Base-by-base conservation (phyloP, 352 stramenopile genomes). In the Phytopythium helicoides region DNA sequence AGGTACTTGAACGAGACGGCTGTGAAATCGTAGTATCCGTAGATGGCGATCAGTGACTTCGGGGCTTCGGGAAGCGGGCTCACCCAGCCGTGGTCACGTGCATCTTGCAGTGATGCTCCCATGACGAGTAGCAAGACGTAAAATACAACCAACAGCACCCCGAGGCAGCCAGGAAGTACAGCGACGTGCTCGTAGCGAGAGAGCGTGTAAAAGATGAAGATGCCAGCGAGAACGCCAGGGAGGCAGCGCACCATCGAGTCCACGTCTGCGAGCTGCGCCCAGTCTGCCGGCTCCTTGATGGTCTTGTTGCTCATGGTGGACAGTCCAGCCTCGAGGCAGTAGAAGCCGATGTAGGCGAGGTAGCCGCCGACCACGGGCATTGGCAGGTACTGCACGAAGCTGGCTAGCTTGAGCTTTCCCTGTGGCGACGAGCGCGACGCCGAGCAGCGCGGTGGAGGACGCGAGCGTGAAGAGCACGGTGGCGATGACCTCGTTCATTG, bases 301-400 rank as follows among this genome's bases (percentile, higher is more conserved):
- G 83, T 86, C 56, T 91, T 79, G 26, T 74, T 87, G 31, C 96
- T 97, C 84, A 94, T 94, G 71, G 89, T 92, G 8, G 79, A 89
- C 21, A 94, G 53, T 8, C 81, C 84, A 3, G 84, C 84, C 49
- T 94, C 77, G 33, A 94, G 66, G n/a, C 81, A 86, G 60, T 92
- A 94, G 61, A 94, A 92, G 6, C 97, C 97, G 56, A 99, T 98
- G 60, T 97, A 98, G 14, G 96, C 97, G 25, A 99, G 71, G 78
- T 99, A 99, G 23, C 97, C 97, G 25, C 96, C 97, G 18, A 99
- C 84, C 15, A 99, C 97, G 28, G 90, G 95, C 65, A 98, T 98
- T 2, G 97, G 97, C 33, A 99, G 69, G 57, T 99, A 96, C 62
- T 98, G 95, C 33, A 99, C 96, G 52, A 98, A 97, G 40, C 85